Percentiles rank a stretch among this genome's conserved stretches.
Evolutionary conservation across 768 basidiomycete species (phyloP).

Genomic region (Lactifluus volemus): DNA sequence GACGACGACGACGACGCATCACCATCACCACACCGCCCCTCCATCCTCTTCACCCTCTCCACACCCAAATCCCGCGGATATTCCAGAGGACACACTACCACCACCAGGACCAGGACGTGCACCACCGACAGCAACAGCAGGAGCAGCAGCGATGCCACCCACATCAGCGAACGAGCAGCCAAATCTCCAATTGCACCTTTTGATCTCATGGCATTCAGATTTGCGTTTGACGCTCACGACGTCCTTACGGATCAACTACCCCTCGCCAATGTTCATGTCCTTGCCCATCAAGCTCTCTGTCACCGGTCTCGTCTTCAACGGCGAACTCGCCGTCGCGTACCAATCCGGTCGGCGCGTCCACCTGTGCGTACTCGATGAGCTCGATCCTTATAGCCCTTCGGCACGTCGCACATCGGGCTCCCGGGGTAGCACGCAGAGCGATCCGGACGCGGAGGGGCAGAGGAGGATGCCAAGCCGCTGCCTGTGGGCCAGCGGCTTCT

Average conservation of each 20-base stretch:
- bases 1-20: background rate
- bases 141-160: background rate
- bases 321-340: slow-evolving; percentile 87
- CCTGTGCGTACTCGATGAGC: slow-evolving; percentile 80
- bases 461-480: slow-evolving; percentile 49
- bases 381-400: slow-evolving; percentile 77
- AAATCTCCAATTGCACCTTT: slow-evolving; percentile 84
- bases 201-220: slow-evolving; percentile 80
- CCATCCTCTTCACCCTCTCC: background rate
- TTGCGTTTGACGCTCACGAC: slow-evolving; percentile 85
- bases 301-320: slow-evolving; percentile 77
- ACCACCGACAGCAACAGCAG: slow-evolving; percentile 1
- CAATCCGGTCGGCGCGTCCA: slow-evolving; percentile 81
- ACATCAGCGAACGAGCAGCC: slow-evolving; percentile 33
- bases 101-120: background rate
- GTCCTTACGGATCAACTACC: slow-evolving; percentile 93
- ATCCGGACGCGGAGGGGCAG: slow-evolving; percentile 45
- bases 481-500: slow-evolving; percentile 79
- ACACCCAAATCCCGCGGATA: slow-evolving; percentile 2
- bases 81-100: slow-evolving; percentile 9
- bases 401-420: slow-evolving; percentile 27
- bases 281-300: slow-evolving; percentile 92
- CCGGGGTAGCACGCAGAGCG: slow-evolving; percentile 46
- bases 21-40: background rate
- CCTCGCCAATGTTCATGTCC: slow-evolving; percentile 93